These are phyloP conservation scores for Cyberlindnera americana DNA, from an alignment of 805 yeast genomes.

Conservation along the genomic window DNA sequence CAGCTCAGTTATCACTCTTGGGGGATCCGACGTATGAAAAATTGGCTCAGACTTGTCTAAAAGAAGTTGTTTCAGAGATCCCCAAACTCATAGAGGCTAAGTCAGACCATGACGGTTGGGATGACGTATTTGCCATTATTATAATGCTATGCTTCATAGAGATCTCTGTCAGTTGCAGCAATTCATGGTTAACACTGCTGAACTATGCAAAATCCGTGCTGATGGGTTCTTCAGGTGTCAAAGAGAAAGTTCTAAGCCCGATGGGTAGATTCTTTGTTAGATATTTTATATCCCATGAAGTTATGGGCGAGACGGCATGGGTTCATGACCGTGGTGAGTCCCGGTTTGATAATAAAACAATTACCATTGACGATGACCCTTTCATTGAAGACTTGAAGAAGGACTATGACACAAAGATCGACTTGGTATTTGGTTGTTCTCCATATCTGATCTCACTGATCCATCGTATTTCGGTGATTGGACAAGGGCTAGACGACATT, in stretches of 20 bases:
- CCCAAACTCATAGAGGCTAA: slow-evolving; percentile 31
- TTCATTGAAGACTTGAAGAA: slow-evolving; percentile 31
- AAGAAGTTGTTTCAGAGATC: slow-evolving; percentile 30
- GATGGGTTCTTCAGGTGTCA: slow-evolving; percentile 25
- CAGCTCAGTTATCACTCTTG: slow-evolving; percentile 32
- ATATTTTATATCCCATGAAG: slow-evolving; percentile 40
- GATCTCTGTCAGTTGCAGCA: slow-evolving; percentile 38
- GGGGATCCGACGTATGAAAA: slow-evolving; percentile 29
- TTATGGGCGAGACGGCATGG: slow-evolving; percentile 44
- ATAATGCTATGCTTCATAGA: slow-evolving; percentile 39
- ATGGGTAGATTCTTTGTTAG: slow-evolving; percentile 35
- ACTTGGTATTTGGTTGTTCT: slow-evolving; percentile 38
- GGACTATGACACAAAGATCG: slow-evolving; percentile 34
- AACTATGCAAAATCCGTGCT: slow-evolving; percentile 37
- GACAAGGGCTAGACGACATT: slow-evolving; percentile 35
- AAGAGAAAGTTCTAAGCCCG: slow-evolving; percentile 28
- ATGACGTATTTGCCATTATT: slow-evolving; percentile 38
- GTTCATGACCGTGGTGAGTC: slow-evolving; percentile 19
- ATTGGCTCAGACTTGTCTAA: slow-evolving; percentile 28
- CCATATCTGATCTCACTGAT: slow-evolving; percentile 36
- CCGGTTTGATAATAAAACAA: slow-evolving; percentile 4
- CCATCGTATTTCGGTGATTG: slow-evolving; percentile 35
- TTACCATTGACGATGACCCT: slow-evolving; percentile 30
- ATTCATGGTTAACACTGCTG: slow-evolving; percentile 36
- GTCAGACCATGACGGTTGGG: slow-evolving; percentile 32